Conservation (phyloP, 371 early-diverging fungal species). For the Mortierella sp. region DNA sequence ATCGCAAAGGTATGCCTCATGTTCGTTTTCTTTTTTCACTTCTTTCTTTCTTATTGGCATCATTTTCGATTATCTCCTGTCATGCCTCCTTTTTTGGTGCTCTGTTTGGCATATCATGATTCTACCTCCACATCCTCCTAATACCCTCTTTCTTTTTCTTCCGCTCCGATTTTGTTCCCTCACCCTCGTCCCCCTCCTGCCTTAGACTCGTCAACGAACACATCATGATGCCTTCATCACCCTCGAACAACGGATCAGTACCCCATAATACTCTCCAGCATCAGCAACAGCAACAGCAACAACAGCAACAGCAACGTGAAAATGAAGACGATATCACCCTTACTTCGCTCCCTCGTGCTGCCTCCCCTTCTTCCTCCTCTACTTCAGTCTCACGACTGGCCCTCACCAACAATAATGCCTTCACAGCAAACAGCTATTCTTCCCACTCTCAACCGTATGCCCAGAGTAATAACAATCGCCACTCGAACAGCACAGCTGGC, state of each 20-base stretch:
- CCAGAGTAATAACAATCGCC: conserved; percentile 3
- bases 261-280: conserved; percentile 8
- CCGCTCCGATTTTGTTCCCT: conserved; percentile 1
- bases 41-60: neutral
- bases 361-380: neutral
- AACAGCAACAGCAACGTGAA: conserved; percentile 15
- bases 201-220: neutral
- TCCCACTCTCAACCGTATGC: neutral
- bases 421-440: neutral
- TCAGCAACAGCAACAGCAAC: conserved; percentile 9
- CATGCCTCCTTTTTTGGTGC: conserved; percentile 28
- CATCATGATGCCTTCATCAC: conserved; percentile 23
- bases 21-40: conserved; percentile 9
- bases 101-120: conserved; percentile 36
- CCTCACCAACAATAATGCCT: conserved; percentile 5
- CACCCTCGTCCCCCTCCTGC: conserved; percentile 1
- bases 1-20: conserved; percentile 11
- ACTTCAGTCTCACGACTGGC: conserved; percentile 3
- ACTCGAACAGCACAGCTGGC: conserved; percentile 11
- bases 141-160: conserved; percentile 9
- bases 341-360: neutral
- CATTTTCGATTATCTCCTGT: conserved; percentile 20
- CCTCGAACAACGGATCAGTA: conserved; percentile 9
- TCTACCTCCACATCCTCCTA: conserved; percentile 23
- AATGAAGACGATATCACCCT: conserved; percentile 18